Conservation (phyloP, 1,139 yeast species). For the Protomyces gravidus region DNA sequence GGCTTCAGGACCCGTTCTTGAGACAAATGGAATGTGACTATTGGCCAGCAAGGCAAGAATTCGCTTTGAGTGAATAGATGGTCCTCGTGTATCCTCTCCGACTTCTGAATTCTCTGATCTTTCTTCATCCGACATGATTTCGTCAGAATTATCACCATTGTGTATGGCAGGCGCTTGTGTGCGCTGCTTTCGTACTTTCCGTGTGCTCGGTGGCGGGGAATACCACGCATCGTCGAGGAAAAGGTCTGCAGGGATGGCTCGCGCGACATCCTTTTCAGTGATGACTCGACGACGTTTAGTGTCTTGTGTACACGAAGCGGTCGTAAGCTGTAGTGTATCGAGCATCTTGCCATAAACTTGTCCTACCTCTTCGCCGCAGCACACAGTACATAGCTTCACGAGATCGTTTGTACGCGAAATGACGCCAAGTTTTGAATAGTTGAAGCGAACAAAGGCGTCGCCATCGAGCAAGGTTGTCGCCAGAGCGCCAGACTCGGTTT, state of each 20-base stretch:
- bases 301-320: constrained; percentile 38
- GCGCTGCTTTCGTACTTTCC: constrained; percentile 32
- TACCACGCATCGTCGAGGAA: constrained; percentile 35
- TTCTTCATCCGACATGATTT: constrained; percentile 35
- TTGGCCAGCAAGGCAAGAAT: constrained; percentile 42
- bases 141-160: constrained; percentile 7
- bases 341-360: constrained; percentile 61
- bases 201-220: background rate
- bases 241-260: constrained; percentile 37
- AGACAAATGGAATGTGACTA: constrained; percentile 23
- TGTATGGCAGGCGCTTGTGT: constrained; percentile 32
- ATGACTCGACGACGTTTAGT: constrained; percentile 37
- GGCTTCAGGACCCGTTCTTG: background rate
- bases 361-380: constrained; percentile 68
- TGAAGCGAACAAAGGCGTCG: constrained; percentile 55
- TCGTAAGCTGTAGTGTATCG: constrained; percentile 49
- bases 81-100: constrained; percentile 37
- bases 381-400: constrained; percentile 57
- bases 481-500: constrained; percentile 14
- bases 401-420: constrained; percentile 62
- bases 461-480: constrained; percentile 34
- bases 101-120: constrained; percentile 36
- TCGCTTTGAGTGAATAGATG: constrained; percentile 15
- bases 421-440: constrained; percentile 64
- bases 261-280: constrained; percentile 40